phyloP scores from a whole-genome alignment of 2,329 filamentous ascomycete genomes.

The Botryosphaeria dothidea region DNA sequence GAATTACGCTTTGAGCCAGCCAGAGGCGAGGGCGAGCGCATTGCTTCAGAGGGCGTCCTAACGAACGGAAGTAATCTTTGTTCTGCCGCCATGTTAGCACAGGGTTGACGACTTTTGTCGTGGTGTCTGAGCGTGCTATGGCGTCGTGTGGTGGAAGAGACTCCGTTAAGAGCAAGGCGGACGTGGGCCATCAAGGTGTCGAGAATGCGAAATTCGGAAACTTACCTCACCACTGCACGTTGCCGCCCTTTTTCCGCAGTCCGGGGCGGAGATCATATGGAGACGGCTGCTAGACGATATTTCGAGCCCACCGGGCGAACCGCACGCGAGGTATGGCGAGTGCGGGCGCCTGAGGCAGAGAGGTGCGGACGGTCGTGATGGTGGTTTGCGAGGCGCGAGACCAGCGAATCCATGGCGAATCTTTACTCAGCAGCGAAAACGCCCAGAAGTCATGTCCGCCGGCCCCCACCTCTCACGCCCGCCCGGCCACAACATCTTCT shows the following conservation, averaged over 20 bases:
- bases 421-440: conserved; percentile 13
- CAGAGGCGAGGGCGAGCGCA: conserved; percentile 18
- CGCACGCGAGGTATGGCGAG: background rate
- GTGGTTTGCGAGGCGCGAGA: background rate
- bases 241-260: background rate
- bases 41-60: conserved; percentile 4
- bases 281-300: background rate
- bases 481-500: background rate
- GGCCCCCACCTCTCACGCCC: background rate
- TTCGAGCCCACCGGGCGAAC: background rate
- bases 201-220: conserved; percentile 14
- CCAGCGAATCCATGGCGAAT: conserved; percentile 18
- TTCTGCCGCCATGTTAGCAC: conserved; percentile 18
- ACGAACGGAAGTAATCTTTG: conserved; percentile 4
- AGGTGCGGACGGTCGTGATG: background rate
- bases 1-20: conserved; percentile 19
- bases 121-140: background rate
- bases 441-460: background rate
- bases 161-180: conserved; percentile 2
- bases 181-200: conserved; percentile 18
- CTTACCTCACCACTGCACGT: conserved; percentile 2
- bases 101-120: background rate
- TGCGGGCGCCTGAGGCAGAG: conserved; percentile 3
- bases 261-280: background rate
- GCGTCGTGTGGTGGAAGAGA: background rate